These are phyloP conservation scores for Cryptococcus jaspeensis DNA, from an alignment of 1,284 basidiomycete genomes.

Conservation along the genomic window DNA sequence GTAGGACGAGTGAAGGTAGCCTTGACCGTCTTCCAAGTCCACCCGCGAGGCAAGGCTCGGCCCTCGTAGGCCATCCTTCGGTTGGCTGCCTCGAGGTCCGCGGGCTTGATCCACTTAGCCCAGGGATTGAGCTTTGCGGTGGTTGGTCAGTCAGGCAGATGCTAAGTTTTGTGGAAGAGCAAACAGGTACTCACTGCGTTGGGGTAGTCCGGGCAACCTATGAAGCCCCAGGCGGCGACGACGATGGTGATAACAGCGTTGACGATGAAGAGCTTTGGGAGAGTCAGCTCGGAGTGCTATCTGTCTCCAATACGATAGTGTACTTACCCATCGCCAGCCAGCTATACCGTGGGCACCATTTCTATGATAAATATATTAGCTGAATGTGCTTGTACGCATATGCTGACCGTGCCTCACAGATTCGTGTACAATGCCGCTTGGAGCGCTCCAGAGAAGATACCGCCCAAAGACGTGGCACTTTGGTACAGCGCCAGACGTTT, in stretches of 20 bases:
- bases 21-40: slow-evolving; percentile 13
- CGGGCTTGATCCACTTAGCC: slow-evolving; percentile 18
- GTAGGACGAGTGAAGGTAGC: slow-evolving; percentile 15
- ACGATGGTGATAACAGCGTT: slow-evolving; percentile 16
- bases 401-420: slow-evolving; percentile 10
- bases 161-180: background rate
- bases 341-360: slow-evolving; percentile 1
- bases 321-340: slow-evolving; percentile 21
- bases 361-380: background rate
- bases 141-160: background rate
- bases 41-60: slow-evolving; percentile 12
- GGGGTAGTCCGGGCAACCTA: slow-evolving; percentile 20
- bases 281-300: too few species aligned
- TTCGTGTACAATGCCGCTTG: slow-evolving; percentile 26
- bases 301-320: background rate
- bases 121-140: slow-evolving; percentile 19
- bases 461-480: slow-evolving; percentile 19
- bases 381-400: background rate
- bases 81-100: slow-evolving; percentile 21
- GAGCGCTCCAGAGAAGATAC: slow-evolving; percentile 23
- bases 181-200: slow-evolving; percentile 16
- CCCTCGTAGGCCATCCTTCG: slow-evolving; percentile 14
- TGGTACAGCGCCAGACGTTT: slow-evolving; percentile 26
- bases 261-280: slow-evolving; percentile 14
- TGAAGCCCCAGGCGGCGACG: slow-evolving; percentile 18